phyloP scores from a whole-genome alignment of 129 eudicot genomes.

The Tagetes patula region DNA sequence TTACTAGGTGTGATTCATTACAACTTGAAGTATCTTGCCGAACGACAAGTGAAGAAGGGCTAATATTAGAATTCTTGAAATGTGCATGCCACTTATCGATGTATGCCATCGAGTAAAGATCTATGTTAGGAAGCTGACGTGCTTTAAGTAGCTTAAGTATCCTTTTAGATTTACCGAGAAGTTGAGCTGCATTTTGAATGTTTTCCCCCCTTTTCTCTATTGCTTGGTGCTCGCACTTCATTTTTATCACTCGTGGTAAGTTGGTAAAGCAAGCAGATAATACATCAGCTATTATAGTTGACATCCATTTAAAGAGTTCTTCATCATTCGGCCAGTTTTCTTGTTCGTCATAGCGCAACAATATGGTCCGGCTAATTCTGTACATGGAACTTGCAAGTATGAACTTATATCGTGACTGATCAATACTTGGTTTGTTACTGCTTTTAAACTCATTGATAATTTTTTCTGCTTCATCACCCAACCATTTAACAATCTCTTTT shows the following conservation, averaged over 20 bases:
- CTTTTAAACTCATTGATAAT: constrained; percentile 18
- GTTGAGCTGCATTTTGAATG: not conserved
- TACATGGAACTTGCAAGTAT: too few species aligned
- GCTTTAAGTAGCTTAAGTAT: constrained; percentile 31
- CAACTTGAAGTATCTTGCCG: not conserved
- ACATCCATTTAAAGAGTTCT: constrained; percentile 24
- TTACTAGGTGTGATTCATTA: not conserved
- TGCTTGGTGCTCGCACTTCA: constrained; percentile 32
- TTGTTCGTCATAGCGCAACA: not conserved
- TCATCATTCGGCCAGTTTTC: constrained; percentile 1
- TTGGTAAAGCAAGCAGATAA: constrained; percentile 10
- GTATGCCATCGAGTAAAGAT: constrained; percentile 24
- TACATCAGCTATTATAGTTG: constrained; percentile 30
- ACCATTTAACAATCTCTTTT: constrained; percentile 29
- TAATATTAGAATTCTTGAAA: not conserved
- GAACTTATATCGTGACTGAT: too few species aligned
- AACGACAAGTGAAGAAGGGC: not conserved
- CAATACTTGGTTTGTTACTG: too few species aligned
- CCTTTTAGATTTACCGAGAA: constrained; percentile 31
- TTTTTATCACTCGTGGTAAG: constrained; percentile 6
- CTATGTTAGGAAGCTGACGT: constrained; percentile 20
- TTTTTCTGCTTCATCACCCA: constrained; percentile 24
- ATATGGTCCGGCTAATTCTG: not conserved
- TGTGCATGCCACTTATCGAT: constrained; percentile 37
- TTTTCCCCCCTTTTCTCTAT: constrained; percentile 29